phyloP scores from a whole-genome alignment of 768 basidiomycete species.

The Agaricus subrufescens region DNA sequence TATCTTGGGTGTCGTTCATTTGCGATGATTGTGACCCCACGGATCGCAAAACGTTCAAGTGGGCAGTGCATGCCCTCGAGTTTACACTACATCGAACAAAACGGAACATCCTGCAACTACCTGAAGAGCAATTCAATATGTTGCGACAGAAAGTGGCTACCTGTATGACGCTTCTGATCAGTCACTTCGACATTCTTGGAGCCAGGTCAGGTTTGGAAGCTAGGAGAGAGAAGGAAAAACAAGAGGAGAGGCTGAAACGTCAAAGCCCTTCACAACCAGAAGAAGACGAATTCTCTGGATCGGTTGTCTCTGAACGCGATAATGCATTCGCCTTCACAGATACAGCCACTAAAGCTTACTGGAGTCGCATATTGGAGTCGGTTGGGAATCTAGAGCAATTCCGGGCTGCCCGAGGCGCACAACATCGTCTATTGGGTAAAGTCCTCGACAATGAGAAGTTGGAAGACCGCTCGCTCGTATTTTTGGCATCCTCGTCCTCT shows the following conservation, averaged over 20 bases:
- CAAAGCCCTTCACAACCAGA: slow-evolving; percentile 41
- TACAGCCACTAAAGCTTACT: slow-evolving; percentile 65
- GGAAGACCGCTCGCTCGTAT: slow-evolving; percentile 91
- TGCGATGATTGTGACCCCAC: slow-evolving; percentile 97
- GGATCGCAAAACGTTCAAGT: slow-evolving; percentile 93
- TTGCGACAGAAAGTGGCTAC: slow-evolving; percentile 88
- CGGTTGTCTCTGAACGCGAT: slow-evolving; percentile 29
- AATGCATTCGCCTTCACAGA: slow-evolving; percentile 48
- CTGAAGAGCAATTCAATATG: slow-evolving; percentile 85
- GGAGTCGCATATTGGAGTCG: slow-evolving; percentile 64
- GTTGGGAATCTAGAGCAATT: slow-evolving; percentile 62
- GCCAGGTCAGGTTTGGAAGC: slow-evolving; percentile 87
- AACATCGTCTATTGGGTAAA: slow-evolving; percentile 79
- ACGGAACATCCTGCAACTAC: slow-evolving; percentile 85
- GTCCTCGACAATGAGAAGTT: slow-evolving; percentile 91
- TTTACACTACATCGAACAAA: slow-evolving; percentile 86
- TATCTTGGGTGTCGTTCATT: slow-evolving; percentile 98
- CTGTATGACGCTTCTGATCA: slow-evolving; percentile 95
- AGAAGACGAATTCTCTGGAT: slow-evolving; percentile 43
- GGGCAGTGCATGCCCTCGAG: slow-evolving; percentile 95
- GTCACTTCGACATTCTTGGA: slow-evolving; percentile 97
- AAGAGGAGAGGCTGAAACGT: slow-evolving; percentile 54
- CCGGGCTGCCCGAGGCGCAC: slow-evolving; percentile 54
- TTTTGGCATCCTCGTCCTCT: slow-evolving; percentile 92
- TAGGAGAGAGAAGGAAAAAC: slow-evolving; percentile 82